Evolutionary conservation across 2,329 filamentous ascomycete species (phyloP), one percentile per base, ranked within the genome.

Genomic region (Trematosphaeria pertusa): DNA sequence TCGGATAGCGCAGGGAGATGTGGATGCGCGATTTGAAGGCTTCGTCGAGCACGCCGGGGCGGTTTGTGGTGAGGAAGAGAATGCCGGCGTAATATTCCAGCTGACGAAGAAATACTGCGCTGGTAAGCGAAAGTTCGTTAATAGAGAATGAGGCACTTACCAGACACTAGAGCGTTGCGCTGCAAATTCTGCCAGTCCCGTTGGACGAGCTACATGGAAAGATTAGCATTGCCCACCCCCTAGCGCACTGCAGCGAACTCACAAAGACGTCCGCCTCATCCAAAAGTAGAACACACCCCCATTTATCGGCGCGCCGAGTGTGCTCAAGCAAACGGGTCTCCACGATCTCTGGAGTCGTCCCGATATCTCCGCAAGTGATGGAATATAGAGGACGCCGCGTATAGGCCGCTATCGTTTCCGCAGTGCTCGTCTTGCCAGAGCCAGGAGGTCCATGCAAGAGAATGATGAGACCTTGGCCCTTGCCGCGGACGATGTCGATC

Each of bases 281-380:
- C 20, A 40, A 11, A 5, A 40, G 37, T 19, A 40, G 37, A n/a
- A 40, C 37, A n/a, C 37, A 40, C 4, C 37, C 37, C 37, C 37
- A 40, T 19, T 15, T 31, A 18, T 40, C 37, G 15, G 37, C 37
- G 21, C 37, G 4, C 11, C 14, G 14, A 12, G 37, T 40, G 18
- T 46, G 24, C 6, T 12, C 18, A 12, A 20, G 12, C 18, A 40
- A 40, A 18, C 26, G 24, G 1, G 54, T 50, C 48, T 81, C 78
- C 5, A 81, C 73, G 0, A 60, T 56, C 1, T 58, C 46, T 0
- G 74, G 69, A 19, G 71, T 64, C 7, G 70, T 65, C 7, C 78
- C 78, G 0, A 81, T 68, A 42, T 81, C 78, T 9, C 76, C 78
- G 3, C 73, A 71, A n/a, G 70, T 74, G 65, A 81, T 73, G 20